Evolutionary conservation across 306 rosid genomes (phyloP), one percentile per base, ranked within the genome.

Genomic region (Dryas octopetala): DNA sequence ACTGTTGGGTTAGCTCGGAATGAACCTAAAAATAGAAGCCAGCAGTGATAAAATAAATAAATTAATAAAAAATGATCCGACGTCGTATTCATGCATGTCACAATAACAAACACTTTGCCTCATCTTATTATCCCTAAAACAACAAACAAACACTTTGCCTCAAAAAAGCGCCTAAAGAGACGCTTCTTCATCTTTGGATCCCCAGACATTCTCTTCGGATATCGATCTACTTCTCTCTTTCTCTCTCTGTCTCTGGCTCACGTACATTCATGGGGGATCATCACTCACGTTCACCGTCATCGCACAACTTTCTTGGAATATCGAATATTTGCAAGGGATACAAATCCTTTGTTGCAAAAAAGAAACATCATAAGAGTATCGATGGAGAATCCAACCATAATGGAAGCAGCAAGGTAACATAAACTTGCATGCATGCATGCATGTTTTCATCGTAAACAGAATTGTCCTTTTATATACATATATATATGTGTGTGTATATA

Each of bases 261-360:
- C 23, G 23, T 62, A 16, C 40, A 14, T 53, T 59, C 82, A 91
- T 86, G 96, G 93, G 84, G 66, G 89, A 88, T 62, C 80, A 17
- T 57, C 79, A 45, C 53, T 69, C 83, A 58, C 94, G 82, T 26
- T 87, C 86, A 23, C 77, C 79, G 11, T 82, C 68, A 28, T 46
- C 87, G 40, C 52, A 83, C 74, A 51, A 63, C 58, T 48, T 91
- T 79, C 83, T 89, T 40, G 84, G 88, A 63, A 80, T 90, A 26
- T 74, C 90, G 23, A 86, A 88, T 9, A 73, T 93, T 9, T 66
- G 89, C 88, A 91, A 83, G 77, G 94, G 71, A 46, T 82, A 77
- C 72, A 84, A 80, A 68, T 80, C 79, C 60, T 69, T 84, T 59
- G 74, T 87, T 65, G 59, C 15, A 58, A 85, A 87, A 87, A 77